Evolutionary conservation across 129 eudicot species (phyloP).

Genomic region (Saussurea involucrata): DNA sequence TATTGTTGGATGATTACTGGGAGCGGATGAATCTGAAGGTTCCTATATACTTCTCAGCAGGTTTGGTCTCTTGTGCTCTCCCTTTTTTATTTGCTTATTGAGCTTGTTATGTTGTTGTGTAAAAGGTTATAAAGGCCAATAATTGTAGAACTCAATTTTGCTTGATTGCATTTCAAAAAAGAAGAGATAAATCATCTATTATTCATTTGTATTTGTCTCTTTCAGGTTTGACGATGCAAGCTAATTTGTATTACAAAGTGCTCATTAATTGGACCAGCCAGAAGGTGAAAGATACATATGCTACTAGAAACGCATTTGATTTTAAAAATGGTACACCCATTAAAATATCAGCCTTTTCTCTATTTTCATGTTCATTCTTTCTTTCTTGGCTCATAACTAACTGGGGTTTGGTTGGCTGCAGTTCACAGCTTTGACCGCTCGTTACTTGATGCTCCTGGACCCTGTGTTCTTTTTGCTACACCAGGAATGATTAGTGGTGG

Average conservation of each 20-base stretch:
- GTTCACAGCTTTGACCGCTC: slow-evolving; percentile 76
- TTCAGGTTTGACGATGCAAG: slow-evolving; percentile 89
- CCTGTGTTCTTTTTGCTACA: slow-evolving; percentile 96
- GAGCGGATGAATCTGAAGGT: slow-evolving; percentile 84
- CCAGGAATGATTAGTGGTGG: slow-evolving; percentile 98
- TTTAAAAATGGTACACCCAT: slow-evolving; percentile 68
- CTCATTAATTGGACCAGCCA: slow-evolving; percentile 98
- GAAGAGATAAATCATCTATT: not conserved
- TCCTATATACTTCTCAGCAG: slow-evolving; percentile 94
- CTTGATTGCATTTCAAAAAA: not conserved
- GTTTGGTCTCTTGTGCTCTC: slow-evolving; percentile 27
- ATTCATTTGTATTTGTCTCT: not conserved
- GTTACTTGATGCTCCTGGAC: slow-evolving; percentile 81
- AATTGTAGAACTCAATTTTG: not conserved
- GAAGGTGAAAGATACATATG: slow-evolving; percentile 80
- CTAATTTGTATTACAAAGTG: slow-evolving; percentile 81
- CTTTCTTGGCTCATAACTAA: slow-evolving; percentile 7
- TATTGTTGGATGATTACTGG: slow-evolving; percentile 91
- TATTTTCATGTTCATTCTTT: not conserved
- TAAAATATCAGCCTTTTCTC: not conserved
- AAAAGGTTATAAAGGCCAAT: not conserved
- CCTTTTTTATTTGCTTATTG: too few relatives aligned
- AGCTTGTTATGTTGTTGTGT: not conserved
- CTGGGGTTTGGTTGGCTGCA: slow-evolving; percentile 35
- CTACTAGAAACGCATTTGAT: slow-evolving; percentile 77